A percentile compares a stretch with the other conserved stretches of the same genome.
These are phyloP conservation scores for Chaetomium strumarium DNA, from an alignment of 2,329 filamentous ascomycete species.

Conservation along the genomic window DNA sequence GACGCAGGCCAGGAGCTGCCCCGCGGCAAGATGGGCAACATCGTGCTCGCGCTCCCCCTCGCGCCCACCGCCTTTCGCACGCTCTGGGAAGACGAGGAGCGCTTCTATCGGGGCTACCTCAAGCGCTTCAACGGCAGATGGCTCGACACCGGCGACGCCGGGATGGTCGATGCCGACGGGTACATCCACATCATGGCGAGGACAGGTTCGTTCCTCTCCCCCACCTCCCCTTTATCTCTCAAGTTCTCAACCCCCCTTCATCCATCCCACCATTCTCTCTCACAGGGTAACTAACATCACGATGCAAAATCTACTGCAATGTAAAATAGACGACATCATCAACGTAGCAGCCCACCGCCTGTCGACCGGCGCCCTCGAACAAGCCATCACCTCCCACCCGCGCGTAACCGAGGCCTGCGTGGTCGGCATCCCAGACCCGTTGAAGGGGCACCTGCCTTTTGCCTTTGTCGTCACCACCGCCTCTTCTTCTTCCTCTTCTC, in stretches of 20 bases:
- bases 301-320: background rate
- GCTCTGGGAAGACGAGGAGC: conserved; percentile 76
- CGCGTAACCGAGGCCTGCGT: conserved; percentile 78
- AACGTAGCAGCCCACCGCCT: conserved; percentile 93
- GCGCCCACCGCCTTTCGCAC: conserved; percentile 82
- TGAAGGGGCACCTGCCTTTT: conserved; percentile 90
- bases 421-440: conserved; percentile 73
- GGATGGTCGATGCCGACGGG: conserved; percentile 72
- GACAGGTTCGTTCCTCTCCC: conserved; percentile 26
- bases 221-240: too few species aligned
- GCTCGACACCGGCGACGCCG: conserved; percentile 88
- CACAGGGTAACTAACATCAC: too few species aligned
- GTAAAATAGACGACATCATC: conserved; percentile 68
- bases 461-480: conserved; percentile 63
- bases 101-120: conserved; percentile 81
- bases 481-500: conserved; percentile 43
- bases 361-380: conserved; percentile 82
- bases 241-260: too few species aligned
- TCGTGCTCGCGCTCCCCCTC: conserved; percentile 75
- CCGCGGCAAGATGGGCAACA: conserved; percentile 80
- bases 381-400: conserved; percentile 78
- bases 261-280: too few species aligned
- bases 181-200: conserved; percentile 61
- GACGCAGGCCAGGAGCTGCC: conserved; percentile 68
- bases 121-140: conserved; percentile 75